A percentile compares a stretch with the other conserved stretches of the same genome.
Conservation (phyloP, 2,329 filamentous ascomycete species). For the Ophiostoma sp. region DNA sequence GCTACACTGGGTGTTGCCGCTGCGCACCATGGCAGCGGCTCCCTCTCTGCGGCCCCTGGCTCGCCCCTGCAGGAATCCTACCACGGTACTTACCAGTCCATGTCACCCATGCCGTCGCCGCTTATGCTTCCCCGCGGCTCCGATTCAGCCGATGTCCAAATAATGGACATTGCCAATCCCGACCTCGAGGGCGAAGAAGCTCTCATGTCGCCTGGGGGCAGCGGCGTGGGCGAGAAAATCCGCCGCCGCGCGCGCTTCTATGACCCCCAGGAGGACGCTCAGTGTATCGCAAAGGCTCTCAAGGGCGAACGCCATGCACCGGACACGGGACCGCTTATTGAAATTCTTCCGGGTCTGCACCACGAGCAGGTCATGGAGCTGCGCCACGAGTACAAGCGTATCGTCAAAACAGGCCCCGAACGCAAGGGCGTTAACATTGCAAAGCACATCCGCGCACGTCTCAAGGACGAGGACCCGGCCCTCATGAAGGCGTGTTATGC, state of each 20-base stretch:
- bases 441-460: slow-evolving; percentile 71
- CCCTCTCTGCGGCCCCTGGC: slow-evolving; percentile 56
- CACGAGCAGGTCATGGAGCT: slow-evolving; percentile 85
- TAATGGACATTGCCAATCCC: slow-evolving; percentile 50
- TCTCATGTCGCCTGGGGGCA: slow-evolving; percentile 25
- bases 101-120: slow-evolving; percentile 90
- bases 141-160: slow-evolving; percentile 34
- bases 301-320: slow-evolving; percentile 57
- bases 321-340: slow-evolving; percentile 67
- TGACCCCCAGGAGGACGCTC: slow-evolving; percentile 74
- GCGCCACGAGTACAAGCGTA: slow-evolving; percentile 81
- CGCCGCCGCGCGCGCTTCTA: slow-evolving; percentile 70
- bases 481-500: slow-evolving; percentile 91
- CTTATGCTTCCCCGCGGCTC: slow-evolving; percentile 54
- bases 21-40: slow-evolving; percentile 36
- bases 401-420: slow-evolving; percentile 70
- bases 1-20: slow-evolving; percentile 9
- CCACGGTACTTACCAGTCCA: slow-evolving; percentile 86
- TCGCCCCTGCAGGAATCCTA: slow-evolving; percentile 90
- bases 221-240: slow-evolving; percentile 40
- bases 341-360: slow-evolving; percentile 76
- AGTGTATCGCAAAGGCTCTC: slow-evolving; percentile 69
- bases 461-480: slow-evolving; percentile 67
- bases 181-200: slow-evolving; percentile 43
- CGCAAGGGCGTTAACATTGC: slow-evolving; percentile 77